phyloP scores from a whole-genome alignment of 202 grass and related monocot species.

The Miscanthus sacchariflorus region DNA sequence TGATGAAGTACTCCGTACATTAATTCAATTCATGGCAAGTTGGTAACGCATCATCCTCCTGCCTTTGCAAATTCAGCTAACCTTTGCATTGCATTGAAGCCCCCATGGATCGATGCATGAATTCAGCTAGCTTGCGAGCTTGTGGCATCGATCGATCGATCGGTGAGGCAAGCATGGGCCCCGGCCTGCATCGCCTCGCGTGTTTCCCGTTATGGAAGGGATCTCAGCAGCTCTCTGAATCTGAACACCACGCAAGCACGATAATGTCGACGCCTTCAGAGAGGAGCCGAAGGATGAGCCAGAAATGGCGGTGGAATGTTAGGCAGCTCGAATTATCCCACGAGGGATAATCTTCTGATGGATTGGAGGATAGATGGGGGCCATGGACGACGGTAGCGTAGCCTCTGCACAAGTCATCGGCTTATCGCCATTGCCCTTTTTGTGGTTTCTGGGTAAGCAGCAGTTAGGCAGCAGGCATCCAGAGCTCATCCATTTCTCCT shows the following conservation, averaged over 20 bases:
- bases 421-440: slow-evolving; percentile 18
- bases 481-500: slow-evolving; percentile 25
- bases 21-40: slow-evolving; percentile 20
- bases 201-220: slow-evolving; percentile 29
- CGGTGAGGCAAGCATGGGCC: background rate
- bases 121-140: background rate
- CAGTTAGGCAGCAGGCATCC: slow-evolving; percentile 44
- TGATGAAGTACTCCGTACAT: background rate
- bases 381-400: background rate
- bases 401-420: background rate
- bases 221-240: slow-evolving; percentile 37
- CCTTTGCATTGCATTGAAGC: slow-evolving; percentile 16
- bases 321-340: slow-evolving; percentile 53
- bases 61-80: slow-evolving; percentile 10
- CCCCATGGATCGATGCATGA: background rate
- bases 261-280: slow-evolving; percentile 23
- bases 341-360: slow-evolving; percentile 42
- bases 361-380: background rate
- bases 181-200: background rate
- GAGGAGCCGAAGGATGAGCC: background rate
- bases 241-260: slow-evolving; percentile 39
- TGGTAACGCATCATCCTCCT: slow-evolving; percentile 7
- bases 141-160: background rate
- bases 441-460: slow-evolving; percentile 32
- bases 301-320: slow-evolving; percentile 40